Percentiles rank a stretch among this genome's conserved stretches.
Conservation (phyloP, 1,139 yeast species). For the Saccharomyces hybrid region DNA sequence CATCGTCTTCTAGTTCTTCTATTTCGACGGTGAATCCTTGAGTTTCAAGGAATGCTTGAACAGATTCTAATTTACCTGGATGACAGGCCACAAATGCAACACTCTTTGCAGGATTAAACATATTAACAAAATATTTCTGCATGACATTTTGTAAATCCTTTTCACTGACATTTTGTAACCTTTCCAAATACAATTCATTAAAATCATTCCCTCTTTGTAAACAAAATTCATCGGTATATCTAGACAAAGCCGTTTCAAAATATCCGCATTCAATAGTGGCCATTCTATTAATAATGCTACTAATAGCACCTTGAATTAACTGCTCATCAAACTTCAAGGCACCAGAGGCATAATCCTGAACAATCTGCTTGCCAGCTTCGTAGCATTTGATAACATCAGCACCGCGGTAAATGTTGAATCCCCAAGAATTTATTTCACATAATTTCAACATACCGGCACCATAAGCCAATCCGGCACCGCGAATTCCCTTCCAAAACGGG, state of each 20-base stretch:
- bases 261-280: slow-evolving; percentile 59
- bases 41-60: too few species aligned
- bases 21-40: too few species aligned
- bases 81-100: too few species aligned
- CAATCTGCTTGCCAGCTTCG: slow-evolving; percentile 56
- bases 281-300: slow-evolving; percentile 62
- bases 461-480: slow-evolving; percentile 94
- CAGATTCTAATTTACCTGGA: too few species aligned
- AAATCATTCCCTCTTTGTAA: slow-evolving; percentile 65
- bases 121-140: too few species aligned
- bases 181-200: slow-evolving; percentile 41
- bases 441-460: slow-evolving; percentile 62
- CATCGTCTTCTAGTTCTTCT: too few species aligned
- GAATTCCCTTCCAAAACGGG: slow-evolving; percentile 92
- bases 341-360: slow-evolving; percentile 55
- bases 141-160: slow-evolving; percentile 43
- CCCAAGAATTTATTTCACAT: slow-evolving; percentile 60
- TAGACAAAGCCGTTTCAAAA: slow-evolving; percentile 56
- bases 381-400: slow-evolving; percentile 75
- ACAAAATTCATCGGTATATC: slow-evolving; percentile 59
- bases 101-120: too few species aligned
- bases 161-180: slow-evolving; percentile 45
- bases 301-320: slow-evolving; percentile 62
- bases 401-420: slow-evolving; percentile 70
- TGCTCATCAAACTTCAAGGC: slow-evolving; percentile 46